Evolutionary conservation across 345 rosid species (phyloP).

Genomic region (Streptanthus diversifolius): DNA sequence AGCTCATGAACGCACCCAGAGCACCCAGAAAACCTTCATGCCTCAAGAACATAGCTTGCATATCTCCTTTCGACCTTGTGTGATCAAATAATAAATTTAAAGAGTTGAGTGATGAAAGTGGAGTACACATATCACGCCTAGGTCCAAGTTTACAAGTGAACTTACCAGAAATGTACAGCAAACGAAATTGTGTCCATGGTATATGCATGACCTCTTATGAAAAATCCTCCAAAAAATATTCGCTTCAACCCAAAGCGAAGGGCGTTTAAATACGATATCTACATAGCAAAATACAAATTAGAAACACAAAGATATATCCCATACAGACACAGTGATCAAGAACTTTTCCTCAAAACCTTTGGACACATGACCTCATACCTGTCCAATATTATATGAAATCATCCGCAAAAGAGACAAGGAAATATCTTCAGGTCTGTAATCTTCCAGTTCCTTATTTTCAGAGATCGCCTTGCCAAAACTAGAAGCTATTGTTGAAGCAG

Average conservation of each 20-base stretch:
- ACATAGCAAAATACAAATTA: slow-evolving; percentile 30
- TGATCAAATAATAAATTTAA: slow-evolving; percentile 13
- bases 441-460: slow-evolving; percentile 86
- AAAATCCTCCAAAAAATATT: slow-evolving; percentile 96
- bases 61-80: slow-evolving; percentile 86
- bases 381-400: slow-evolving; percentile 98
- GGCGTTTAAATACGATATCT: slow-evolving; percentile 92
- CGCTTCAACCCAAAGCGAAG: slow-evolving; percentile 93
- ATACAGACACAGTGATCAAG: background rate
- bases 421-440: slow-evolving; percentile 95
- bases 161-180: slow-evolving; percentile 95
- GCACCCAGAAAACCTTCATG: slow-evolving; percentile 99
- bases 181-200: slow-evolving; percentile 99
- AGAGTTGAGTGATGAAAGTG: background rate
- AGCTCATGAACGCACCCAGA: slow-evolving; percentile 98
- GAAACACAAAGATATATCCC: background rate
- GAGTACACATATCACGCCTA: background rate
- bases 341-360: background rate
- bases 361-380: slow-evolving; percentile 46
- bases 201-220: slow-evolving; percentile 98
- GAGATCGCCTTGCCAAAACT: slow-evolving; percentile 97
- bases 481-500: slow-evolving; percentile 98
- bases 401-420: slow-evolving; percentile 93
- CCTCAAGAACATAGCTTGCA: slow-evolving; percentile 94
- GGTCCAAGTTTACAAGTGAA: slow-evolving; percentile 8